phyloP scores from a whole-genome alignment of 805 yeast species.

The Monosporozyma solicola region DNA sequence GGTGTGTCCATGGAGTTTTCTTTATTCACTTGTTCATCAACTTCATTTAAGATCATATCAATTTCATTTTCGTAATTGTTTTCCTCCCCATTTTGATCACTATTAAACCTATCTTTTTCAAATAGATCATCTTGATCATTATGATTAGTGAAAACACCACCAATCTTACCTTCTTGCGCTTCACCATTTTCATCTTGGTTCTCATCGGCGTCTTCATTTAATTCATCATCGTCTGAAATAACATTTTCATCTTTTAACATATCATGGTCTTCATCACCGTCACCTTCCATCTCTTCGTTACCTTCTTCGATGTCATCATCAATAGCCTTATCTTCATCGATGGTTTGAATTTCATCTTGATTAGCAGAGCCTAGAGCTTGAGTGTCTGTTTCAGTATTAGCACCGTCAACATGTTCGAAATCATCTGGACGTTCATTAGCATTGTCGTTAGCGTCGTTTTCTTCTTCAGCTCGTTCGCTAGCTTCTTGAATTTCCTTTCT shows the following conservation, averaged over 20 bases:
- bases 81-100: constrained; percentile 10
- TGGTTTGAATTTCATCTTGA: constrained; percentile 64
- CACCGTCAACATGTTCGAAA: constrained; percentile 76
- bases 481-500: constrained; percentile 79
- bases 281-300: constrained; percentile 40
- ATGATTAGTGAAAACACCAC: constrained; percentile 45
- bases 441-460: constrained; percentile 35
- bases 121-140: constrained; percentile 19
- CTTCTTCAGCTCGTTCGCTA: constrained; percentile 39
- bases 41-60: constrained; percentile 27
- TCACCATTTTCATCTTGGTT: constrained; percentile 14
- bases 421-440: constrained; percentile 73
- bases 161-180: constrained; percentile 32
- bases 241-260: constrained; percentile 29
- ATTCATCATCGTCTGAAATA: constrained; percentile 22
- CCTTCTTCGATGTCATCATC: constrained; percentile 53
- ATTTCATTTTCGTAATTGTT: constrained; percentile 23
- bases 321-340: constrained; percentile 74
- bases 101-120: constrained; percentile 1
- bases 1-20: constrained; percentile 30
- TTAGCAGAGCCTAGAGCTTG: constrained; percentile 92
- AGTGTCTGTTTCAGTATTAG: constrained; percentile 65
- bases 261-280: constrained; percentile 31
- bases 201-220: constrained; percentile 22
- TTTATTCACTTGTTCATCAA: constrained; percentile 26